Evolutionary conservation across 2,329 filamentous ascomycete genomes (phyloP).

Genomic region (Huntiella moniliformis): DNA sequence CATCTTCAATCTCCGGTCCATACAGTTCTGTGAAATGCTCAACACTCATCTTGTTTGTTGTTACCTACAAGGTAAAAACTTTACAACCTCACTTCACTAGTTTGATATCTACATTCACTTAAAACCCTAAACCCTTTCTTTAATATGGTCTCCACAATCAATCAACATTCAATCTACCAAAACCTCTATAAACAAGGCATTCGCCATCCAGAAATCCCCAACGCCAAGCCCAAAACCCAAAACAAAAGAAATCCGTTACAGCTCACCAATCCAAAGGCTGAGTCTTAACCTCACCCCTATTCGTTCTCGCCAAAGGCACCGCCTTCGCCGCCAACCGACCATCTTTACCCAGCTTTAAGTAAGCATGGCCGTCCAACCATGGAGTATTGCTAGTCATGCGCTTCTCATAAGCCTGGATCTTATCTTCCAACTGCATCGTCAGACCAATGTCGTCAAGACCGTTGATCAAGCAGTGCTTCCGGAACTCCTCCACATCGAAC

Average conservation of each 20-base stretch:
- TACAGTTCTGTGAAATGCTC: not conserved
- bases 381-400: constrained; percentile 62
- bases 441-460: constrained; percentile 90
- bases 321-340: constrained; percentile 39
- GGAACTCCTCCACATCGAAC: constrained; percentile 84
- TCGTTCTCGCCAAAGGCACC: constrained; percentile 66
- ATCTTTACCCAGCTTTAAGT: constrained; percentile 43
- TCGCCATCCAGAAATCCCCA: too few relatives aligned
- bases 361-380: constrained; percentile 78
- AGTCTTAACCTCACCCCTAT: constrained; percentile 62
- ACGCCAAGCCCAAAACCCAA: not conserved
- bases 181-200: too few relatives aligned
- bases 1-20: constrained; percentile 24
- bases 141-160: not conserved
- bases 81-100: too few relatives aligned
- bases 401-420: constrained; percentile 69
- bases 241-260: not conserved
- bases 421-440: constrained; percentile 79
- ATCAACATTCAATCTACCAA: too few relatives aligned
- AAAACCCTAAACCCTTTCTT: not conserved
- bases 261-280: constrained; percentile 82
- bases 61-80: too few relatives aligned
- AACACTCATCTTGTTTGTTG: not conserved
- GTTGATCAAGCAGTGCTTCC: constrained; percentile 85
- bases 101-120: not conserved